phyloP scores from a whole-genome alignment of 78 protist species.

The Neovahlkampfia damariscottae region DNA sequence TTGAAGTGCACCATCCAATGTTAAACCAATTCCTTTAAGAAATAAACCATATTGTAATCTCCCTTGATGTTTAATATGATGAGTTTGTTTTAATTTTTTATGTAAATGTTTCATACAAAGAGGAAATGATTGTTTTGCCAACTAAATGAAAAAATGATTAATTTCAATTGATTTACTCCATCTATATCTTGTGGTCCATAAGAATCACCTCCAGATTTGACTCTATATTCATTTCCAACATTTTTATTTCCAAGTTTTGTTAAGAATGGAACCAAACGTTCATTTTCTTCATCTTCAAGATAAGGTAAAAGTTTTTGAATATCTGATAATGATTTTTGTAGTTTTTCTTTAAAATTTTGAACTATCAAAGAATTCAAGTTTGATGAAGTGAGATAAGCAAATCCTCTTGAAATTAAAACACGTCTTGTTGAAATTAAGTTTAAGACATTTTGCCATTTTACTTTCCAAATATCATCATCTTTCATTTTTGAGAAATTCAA shows the following conservation, averaged over 20 bases:
- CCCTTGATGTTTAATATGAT: slow-evolving; percentile 61
- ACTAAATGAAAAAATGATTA: background rate
- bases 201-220: background rate
- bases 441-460: slow-evolving; percentile 2
- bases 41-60: slow-evolving; percentile 68
- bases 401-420: slow-evolving; percentile 19
- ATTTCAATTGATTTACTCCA: background rate
- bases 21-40: slow-evolving; percentile 71
- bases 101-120: slow-evolving; percentile 64
- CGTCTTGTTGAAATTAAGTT: slow-evolving; percentile 12
- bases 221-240: background rate
- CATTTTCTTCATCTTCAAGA: slow-evolving; percentile 15
- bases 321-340: background rate
- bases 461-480: background rate
- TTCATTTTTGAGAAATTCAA: background rate
- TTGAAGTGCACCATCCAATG: slow-evolving; percentile 58
- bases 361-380: slow-evolving; percentile 7
- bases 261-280: slow-evolving; percentile 9
- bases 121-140: slow-evolving; percentile 53
- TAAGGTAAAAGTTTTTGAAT: background rate
- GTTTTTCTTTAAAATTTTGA: background rate
- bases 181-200: background rate
- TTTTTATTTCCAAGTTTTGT: background rate
- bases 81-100: slow-evolving; percentile 12
- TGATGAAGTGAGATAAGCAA: background rate